phyloP scores from a whole-genome alignment of 257 asterid genomes.

The Pogostemon cablin region DNA sequence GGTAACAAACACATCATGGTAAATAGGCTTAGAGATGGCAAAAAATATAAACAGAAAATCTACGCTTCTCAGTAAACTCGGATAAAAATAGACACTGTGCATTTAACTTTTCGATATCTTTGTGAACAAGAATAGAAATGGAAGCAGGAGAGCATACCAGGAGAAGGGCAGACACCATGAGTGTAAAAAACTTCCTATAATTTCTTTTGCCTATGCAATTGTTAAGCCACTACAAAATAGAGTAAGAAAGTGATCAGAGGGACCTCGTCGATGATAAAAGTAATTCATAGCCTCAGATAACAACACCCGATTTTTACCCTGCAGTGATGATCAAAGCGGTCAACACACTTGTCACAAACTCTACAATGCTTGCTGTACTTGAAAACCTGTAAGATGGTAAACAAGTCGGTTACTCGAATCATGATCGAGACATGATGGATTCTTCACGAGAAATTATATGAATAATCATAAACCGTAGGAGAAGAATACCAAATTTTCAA shows the following conservation, averaged over 20 bases:
- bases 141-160: constrained; percentile 64
- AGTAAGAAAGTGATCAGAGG: constrained; percentile 30
- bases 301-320: constrained; percentile 55
- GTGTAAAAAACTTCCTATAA: constrained; percentile 85
- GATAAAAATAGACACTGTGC: neutral
- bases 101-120: neutral
- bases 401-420: neutral
- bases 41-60: too few relatives aligned
- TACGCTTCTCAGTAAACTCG: too few relatives aligned
- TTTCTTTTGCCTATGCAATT: constrained; percentile 96
- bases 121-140: constrained; percentile 7
- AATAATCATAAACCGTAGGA: too few relatives aligned
- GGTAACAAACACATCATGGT: constrained; percentile 47
- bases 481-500: neutral
- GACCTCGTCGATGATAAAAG: neutral
- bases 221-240: constrained; percentile 86
- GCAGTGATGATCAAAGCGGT: constrained; percentile 97
- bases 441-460: too few relatives aligned
- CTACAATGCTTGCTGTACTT: constrained; percentile 99
- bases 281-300: constrained; percentile 8
- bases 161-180: constrained; percentile 94
- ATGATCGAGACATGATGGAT: neutral
- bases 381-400: constrained; percentile 65
- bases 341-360: constrained; percentile 97
- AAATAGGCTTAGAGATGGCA: constrained; percentile 34